These are phyloP conservation scores for Hirsutella thompsonii DNA, from an alignment of 2,329 filamentous ascomycete genomes.

Conservation along the genomic window DNA sequence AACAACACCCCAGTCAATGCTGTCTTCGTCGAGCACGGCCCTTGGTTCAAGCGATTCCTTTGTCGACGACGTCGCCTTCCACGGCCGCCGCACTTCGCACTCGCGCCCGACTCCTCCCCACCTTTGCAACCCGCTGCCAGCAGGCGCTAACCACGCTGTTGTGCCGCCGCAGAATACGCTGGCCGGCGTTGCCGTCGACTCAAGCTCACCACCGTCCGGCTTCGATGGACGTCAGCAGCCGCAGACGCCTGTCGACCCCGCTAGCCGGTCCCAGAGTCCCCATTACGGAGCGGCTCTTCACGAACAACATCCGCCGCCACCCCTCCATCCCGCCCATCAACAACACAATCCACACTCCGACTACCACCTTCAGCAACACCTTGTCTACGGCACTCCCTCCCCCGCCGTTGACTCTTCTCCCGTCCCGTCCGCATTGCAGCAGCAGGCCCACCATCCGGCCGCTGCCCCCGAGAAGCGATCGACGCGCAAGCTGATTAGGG, in stretches of 20 bases:
- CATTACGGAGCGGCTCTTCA: constrained; percentile 21
- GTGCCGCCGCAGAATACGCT: constrained; percentile 18
- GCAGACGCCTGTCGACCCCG: constrained; percentile 21
- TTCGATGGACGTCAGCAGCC: constrained; percentile 23
- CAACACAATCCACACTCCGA: constrained; percentile 15
- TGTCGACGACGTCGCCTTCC: constrained; percentile 12
- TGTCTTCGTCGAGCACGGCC: constrained; percentile 13
- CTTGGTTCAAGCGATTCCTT: constrained; percentile 36
- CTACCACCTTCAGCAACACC: constrained; percentile 16
- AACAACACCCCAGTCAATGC: constrained; percentile 32
- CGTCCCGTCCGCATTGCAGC: constrained; percentile 10
- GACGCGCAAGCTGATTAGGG: constrained; percentile 40
- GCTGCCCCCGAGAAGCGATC: constrained; percentile 32
- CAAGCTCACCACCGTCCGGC: constrained; percentile 6
- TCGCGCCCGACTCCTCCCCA: constrained; percentile 9
- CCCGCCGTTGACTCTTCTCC: constrained; percentile 13
- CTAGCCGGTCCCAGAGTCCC: constrained; percentile 36
- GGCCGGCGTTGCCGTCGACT: constrained; percentile 10
- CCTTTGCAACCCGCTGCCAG: constrained; percentile 16
- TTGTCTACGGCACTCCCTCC: constrained; percentile 16
- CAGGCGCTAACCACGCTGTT: constrained; percentile 7
- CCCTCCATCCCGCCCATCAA: constrained; percentile 10
- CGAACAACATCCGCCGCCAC: constrained; percentile 12
- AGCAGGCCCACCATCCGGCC: constrained; percentile 16
- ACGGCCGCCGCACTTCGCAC: neutral